Evolutionary conservation across 306 rosid genomes (phyloP).

Genomic region (Hippophae rhamnoides): DNA sequence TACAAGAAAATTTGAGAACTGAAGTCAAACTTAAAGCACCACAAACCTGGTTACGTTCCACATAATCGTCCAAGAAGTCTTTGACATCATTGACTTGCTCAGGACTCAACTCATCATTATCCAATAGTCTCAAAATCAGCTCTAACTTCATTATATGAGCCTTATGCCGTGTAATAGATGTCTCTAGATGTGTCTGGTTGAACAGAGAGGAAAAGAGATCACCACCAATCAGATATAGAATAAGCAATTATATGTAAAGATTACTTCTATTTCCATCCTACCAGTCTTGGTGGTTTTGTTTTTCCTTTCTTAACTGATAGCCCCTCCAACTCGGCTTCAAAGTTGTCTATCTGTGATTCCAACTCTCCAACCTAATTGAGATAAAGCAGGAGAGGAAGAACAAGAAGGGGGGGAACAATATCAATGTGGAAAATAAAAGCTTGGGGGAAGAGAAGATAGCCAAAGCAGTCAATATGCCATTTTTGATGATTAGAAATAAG

Average conservation of each 20-base stretch:
- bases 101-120: conserved; percentile 90
- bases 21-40: conserved; percentile 14
- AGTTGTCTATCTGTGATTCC: conserved; percentile 88
- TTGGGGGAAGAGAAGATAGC: too few relatives aligned
- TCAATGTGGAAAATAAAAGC: too few relatives aligned
- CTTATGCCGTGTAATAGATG: conserved; percentile 89
- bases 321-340: conserved; percentile 97
- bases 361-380: conserved; percentile 61
- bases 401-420: too few relatives aligned
- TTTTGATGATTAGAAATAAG: too few relatives aligned
- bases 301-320: conserved; percentile 88
- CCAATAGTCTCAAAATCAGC: conserved; percentile 77
- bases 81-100: conserved; percentile 94
- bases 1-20: background rate
- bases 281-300: conserved; percentile 87
- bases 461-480: too few relatives aligned
- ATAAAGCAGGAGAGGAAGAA: too few relatives aligned
- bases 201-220: background rate
- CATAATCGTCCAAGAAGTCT: conserved; percentile 93
- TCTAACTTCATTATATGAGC: conserved; percentile 97
- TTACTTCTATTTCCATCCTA: conserved; percentile 23
- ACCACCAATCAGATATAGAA: conserved; percentile 11
- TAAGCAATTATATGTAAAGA: conserved; percentile 12
- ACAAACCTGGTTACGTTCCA: conserved; percentile 86
- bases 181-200: conserved; percentile 70